A percentile compares a stretch with the other conserved stretches of the same genome.
Evolutionary conservation across 169 alveolate species (phyloP).

Genomic region (Eimeria zaria): DNA sequence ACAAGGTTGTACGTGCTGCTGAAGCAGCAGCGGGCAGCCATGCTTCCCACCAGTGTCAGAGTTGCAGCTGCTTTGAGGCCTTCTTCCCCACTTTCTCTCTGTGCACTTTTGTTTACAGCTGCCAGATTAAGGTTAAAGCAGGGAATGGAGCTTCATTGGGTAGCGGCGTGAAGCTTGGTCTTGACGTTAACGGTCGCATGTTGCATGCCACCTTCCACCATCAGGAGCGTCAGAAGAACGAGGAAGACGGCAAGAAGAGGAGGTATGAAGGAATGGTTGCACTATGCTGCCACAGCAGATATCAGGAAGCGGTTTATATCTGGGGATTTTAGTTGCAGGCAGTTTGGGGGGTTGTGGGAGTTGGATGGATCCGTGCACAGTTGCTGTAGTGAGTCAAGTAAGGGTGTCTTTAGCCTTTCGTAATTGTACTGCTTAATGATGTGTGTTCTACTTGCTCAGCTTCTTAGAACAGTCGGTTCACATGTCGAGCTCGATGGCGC

Average conservation of each 20-base stretch:
- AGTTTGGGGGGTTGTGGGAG: neutral
- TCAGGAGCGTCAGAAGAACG: neutral
- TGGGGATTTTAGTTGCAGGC: neutral
- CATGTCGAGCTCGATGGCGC: neutral
- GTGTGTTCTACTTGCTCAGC: neutral
- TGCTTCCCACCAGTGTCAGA: neutral
- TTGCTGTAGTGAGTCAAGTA: too few species aligned
- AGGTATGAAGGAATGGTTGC: too few species aligned
- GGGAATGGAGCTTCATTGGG: neutral
- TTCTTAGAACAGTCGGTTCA: neutral
- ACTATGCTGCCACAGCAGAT: too few species aligned
- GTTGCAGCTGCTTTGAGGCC: too few species aligned
- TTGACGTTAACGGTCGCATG: neutral
- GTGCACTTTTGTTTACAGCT: slow-evolving; percentile 8
- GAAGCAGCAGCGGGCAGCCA: neutral
- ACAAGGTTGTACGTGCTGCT: neutral
- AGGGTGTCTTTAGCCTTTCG: too few species aligned
- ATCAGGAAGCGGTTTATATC: neutral
- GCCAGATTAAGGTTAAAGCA: neutral
- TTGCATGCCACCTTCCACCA: neutral
- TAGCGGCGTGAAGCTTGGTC: neutral
- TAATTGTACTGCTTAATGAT: neutral
- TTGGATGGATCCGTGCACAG: neutral
- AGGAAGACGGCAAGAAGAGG: neutral
- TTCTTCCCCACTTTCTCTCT: too few species aligned